Evolutionary conservation across 352 stramenopile genomes (phyloP).

Genomic region (Phytophthora pluvialis): DNA sequence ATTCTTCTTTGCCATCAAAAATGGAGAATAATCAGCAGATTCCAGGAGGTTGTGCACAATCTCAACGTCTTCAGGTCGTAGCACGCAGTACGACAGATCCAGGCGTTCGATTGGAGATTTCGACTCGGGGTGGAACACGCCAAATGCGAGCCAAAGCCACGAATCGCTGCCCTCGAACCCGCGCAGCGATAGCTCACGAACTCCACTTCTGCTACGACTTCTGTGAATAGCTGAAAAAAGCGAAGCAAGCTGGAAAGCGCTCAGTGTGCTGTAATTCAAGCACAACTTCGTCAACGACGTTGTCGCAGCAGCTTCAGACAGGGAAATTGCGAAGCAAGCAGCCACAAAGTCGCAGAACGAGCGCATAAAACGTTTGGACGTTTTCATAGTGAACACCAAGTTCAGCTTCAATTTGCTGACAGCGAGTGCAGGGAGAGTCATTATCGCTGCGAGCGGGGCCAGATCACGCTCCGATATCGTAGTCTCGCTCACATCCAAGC

Average conservation of each 20-base stretch:
- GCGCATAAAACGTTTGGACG: slow-evolving; percentile 5
- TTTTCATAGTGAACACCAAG: slow-evolving; percentile 17
- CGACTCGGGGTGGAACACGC: slow-evolving; percentile 32
- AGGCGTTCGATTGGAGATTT: slow-evolving; percentile 27
- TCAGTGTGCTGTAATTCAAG: slow-evolving; percentile 43
- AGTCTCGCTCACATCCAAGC: slow-evolving; percentile 26
- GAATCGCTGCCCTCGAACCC: slow-evolving; percentile 33
- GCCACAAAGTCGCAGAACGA: slow-evolving; percentile 36
- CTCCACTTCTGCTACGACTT: slow-evolving; percentile 2
- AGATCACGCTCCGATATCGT: slow-evolving; percentile 25
- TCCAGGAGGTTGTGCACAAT: slow-evolving; percentile 22
- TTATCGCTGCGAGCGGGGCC: slow-evolving; percentile 16
- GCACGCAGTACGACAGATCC: slow-evolving; percentile 49
- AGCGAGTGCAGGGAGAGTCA: slow-evolving; percentile 1
- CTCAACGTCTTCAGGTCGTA: slow-evolving; percentile 38
- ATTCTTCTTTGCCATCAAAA: slow-evolving; percentile 12
- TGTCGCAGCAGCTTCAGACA: background rate
- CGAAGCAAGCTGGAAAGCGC: slow-evolving; percentile 34
- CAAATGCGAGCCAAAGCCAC: slow-evolving; percentile 53
- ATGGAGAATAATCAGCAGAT: slow-evolving; percentile 5
- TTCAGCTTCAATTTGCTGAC: slow-evolving; percentile 40
- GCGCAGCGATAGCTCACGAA: slow-evolving; percentile 42
- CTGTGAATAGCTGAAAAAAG: slow-evolving; percentile 48
- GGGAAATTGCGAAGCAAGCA: slow-evolving; percentile 33
- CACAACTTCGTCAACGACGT: slow-evolving; percentile 25